Conservation (phyloP, 2,329 filamentous ascomycete species). For the Botrytis fragariae region DNA sequence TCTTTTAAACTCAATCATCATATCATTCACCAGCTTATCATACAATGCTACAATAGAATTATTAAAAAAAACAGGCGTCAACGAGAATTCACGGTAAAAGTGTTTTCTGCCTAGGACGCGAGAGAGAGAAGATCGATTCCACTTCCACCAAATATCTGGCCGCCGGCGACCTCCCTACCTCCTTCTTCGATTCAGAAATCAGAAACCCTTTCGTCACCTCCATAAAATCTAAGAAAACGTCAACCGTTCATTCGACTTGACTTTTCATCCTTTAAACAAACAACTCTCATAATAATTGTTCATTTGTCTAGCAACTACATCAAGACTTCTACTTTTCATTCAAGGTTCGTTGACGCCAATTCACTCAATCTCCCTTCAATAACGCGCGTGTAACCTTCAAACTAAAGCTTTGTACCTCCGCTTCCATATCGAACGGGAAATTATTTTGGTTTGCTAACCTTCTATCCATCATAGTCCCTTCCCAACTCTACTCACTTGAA, state of each 20-base stretch:
- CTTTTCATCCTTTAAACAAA: constrained; percentile 29
- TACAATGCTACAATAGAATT: constrained; percentile 13
- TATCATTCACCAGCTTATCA: constrained; percentile 10
- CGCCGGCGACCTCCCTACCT: constrained; percentile 60
- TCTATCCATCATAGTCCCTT: constrained; percentile 21
- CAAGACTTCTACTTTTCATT: constrained; percentile 24
- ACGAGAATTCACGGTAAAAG: constrained; percentile 35
- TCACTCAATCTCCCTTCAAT: constrained; percentile 19
- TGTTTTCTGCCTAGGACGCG: constrained; percentile 32
- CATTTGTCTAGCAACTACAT: constrained; percentile 25
- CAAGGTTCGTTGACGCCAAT: constrained; percentile 35
- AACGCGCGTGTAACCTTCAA: constrained; percentile 22
- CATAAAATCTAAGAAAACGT: constrained; percentile 24
- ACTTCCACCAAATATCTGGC: constrained; percentile 41
- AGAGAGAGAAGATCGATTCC: constrained; percentile 19
- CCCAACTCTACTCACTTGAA: constrained; percentile 7
- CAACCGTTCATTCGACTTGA: constrained; percentile 42
- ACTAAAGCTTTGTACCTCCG: background rate
- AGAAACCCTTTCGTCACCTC: constrained; percentile 34
- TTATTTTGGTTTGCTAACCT: constrained; percentile 16
- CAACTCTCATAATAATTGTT: constrained; percentile 35
- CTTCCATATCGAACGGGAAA: constrained; percentile 22
- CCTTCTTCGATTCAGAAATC: constrained; percentile 38
- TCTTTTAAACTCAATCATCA: background rate
- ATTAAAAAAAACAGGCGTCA: background rate